Evolutionary conservation across 768 basidiomycete species (phyloP).

Genomic region (Lactifluus subvellereus): DNA sequence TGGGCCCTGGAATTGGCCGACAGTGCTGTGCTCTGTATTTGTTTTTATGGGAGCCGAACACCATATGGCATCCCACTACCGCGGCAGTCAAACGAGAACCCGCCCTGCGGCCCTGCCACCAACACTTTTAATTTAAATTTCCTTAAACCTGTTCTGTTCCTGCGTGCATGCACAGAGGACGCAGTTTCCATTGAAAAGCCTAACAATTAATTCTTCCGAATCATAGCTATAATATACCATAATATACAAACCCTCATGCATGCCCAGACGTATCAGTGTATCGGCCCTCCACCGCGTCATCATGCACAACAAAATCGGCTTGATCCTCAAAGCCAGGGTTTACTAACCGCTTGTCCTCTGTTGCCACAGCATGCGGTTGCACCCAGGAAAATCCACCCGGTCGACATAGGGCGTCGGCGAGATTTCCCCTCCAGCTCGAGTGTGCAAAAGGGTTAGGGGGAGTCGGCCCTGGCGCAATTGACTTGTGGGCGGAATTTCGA

Average conservation of each 20-base stretch:
- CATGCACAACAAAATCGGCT: slow-evolving; percentile 6
- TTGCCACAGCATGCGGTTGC: slow-evolving; percentile 50
- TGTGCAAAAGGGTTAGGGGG: slow-evolving; percentile 88
- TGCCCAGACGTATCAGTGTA: background rate
- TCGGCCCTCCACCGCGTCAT: slow-evolving; percentile 19
- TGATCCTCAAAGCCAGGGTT: slow-evolving; percentile 56
- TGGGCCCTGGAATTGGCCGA: background rate
- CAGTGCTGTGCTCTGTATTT: background rate
- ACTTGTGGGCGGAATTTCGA: slow-evolving; percentile 76
- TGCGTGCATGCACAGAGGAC: background rate
- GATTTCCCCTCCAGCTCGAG: slow-evolving; percentile 67
- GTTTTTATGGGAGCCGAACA: background rate
- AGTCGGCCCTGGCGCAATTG: slow-evolving; percentile 53
- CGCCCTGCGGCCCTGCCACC: background rate
- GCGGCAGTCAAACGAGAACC: slow-evolving; percentile 9
- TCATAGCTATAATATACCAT: background rate
- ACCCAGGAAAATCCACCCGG: slow-evolving; percentile 81
- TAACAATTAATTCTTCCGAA: background rate
- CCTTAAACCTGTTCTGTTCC: background rate
- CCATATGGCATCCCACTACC: background rate
- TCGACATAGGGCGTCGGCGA: slow-evolving; percentile 71
- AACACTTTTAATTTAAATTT: slow-evolving; percentile 4
- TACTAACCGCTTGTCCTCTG: slow-evolving; percentile 65
- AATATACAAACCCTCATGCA: background rate
- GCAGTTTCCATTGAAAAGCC: background rate